A percentile compares a stretch with the other conserved stretches of the same genome.
These are phyloP conservation scores for Aegilops tauschii DNA, from an alignment of 176 grass and related monocot genomes.

Conservation along the genomic window DNA sequence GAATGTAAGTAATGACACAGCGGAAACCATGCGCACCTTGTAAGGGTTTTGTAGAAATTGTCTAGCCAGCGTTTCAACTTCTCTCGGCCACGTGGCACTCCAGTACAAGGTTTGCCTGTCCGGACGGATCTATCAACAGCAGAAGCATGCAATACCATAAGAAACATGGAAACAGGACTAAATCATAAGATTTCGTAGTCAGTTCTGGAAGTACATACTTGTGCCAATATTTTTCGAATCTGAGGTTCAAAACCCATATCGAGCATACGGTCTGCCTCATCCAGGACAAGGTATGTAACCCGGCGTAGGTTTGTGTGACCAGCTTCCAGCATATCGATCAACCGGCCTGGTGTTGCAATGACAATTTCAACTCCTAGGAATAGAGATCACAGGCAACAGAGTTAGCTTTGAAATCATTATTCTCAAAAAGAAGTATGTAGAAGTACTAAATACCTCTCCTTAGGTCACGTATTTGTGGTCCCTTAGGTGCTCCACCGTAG, in stretches of 20 bases:
- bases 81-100: slow-evolving; percentile 96
- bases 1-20: neutral
- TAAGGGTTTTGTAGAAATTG: slow-evolving; percentile 95
- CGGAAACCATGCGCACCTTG: slow-evolving; percentile 44
- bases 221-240: slow-evolving; percentile 88
- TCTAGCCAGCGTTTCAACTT: slow-evolving; percentile 82
- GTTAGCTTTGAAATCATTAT: neutral
- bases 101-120: slow-evolving; percentile 96
- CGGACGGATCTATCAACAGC: slow-evolving; percentile 73
- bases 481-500: slow-evolving; percentile 92
- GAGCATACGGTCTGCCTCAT: slow-evolving; percentile 96
- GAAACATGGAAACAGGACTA: neutral
- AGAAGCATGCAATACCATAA: slow-evolving; percentile 6
- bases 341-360: slow-evolving; percentile 86
- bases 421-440: neutral
- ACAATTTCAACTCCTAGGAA: slow-evolving; percentile 79
- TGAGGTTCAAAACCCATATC: slow-evolving; percentile 99
- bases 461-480: slow-evolving; percentile 91
- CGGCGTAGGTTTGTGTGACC: slow-evolving; percentile 79
- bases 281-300: slow-evolving; percentile 89
- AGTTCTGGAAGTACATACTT: slow-evolving; percentile 41
- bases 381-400: neutral
- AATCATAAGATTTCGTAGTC: neutral
- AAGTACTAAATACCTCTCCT: slow-evolving; percentile 65
- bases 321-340: slow-evolving; percentile 95